phyloP scores from a whole-genome alignment of 75 land plant species.

The Sequoiadendron giganteum region DNA sequence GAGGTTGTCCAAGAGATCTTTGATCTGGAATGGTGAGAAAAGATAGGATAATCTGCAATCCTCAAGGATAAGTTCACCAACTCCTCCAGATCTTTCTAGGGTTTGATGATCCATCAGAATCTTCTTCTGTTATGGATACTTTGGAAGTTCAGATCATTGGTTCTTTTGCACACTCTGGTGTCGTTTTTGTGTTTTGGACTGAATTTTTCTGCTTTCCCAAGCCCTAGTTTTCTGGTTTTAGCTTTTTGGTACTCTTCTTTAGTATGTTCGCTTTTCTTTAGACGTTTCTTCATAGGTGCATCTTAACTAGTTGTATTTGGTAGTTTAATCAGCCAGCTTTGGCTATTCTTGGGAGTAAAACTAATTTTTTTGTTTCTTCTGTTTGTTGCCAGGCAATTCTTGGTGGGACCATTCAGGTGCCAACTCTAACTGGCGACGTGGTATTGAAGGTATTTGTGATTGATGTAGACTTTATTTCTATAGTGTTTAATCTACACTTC shows the following conservation, averaged over 20 bases:
- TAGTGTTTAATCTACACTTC: not conserved
- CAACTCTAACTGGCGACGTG: conserved; percentile 93
- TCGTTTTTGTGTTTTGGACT: not conserved
- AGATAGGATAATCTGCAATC: not conserved
- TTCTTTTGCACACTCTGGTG: not conserved
- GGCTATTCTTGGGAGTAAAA: not conserved
- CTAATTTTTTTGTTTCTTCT: not conserved
- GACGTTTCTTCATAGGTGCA: not conserved
- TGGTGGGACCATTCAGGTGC: conserved; percentile 93
- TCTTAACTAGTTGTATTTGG: not conserved
- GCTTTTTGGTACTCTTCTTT: not conserved
- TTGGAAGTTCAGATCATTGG: not conserved
- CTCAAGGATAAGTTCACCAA: not conserved
- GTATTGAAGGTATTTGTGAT: conserved; percentile 71
- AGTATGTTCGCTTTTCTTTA: not conserved
- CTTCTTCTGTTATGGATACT: not conserved
- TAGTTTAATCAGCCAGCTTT: not conserved
- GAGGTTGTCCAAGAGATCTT: not conserved
- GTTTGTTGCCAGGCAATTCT: conserved; percentile 73
- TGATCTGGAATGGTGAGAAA: not conserved
- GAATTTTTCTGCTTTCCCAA: not conserved
- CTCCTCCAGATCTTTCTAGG: not conserved
- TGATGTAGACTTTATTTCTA: not conserved
- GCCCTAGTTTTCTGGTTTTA: too few relatives aligned
- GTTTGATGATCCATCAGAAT: not conserved